A percentile compares a stretch with the other conserved stretches of the same genome.
phyloP scores from a whole-genome alignment of 2,329 filamentous ascomycete genomes.

The Leptoxyphium fumago region DNA sequence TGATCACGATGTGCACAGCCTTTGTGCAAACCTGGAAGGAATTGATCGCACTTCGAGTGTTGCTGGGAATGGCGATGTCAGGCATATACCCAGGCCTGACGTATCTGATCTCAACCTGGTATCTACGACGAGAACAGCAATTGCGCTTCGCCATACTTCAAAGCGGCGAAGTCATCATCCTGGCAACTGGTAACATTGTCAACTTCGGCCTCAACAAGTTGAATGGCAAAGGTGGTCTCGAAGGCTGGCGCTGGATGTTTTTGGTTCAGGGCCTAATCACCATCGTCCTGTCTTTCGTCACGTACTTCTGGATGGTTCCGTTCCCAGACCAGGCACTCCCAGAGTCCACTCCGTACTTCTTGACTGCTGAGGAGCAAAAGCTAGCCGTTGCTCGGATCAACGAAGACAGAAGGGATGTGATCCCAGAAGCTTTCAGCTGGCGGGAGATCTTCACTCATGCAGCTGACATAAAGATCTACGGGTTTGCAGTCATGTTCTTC shows the following conservation, averaged over 20 bases:
- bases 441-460: slow-evolving; percentile 41
- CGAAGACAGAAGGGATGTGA: slow-evolving; percentile 45
- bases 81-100: slow-evolving; percentile 39
- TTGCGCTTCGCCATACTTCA: slow-evolving; percentile 51
- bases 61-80: slow-evolving; percentile 50
- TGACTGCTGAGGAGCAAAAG: slow-evolving; percentile 40
- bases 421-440: slow-evolving; percentile 42
- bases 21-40: slow-evolving; percentile 53
- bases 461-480: slow-evolving; percentile 47
- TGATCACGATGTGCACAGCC: slow-evolving; percentile 53
- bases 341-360: slow-evolving; percentile 37
- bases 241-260: slow-evolving; percentile 57
- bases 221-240: slow-evolving; percentile 39
- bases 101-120: slow-evolving; percentile 42
- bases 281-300: slow-evolving; percentile 40
- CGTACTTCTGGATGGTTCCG: slow-evolving; percentile 58
- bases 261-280: slow-evolving; percentile 50
- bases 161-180: slow-evolving; percentile 47
- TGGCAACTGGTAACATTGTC: slow-evolving; percentile 51
- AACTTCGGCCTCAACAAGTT: slow-evolving; percentile 56
- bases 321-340: slow-evolving; percentile 47
- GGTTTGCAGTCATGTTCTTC: slow-evolving; percentile 51
- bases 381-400: slow-evolving; percentile 45
- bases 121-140: slow-evolving; percentile 50
- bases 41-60: slow-evolving; percentile 52